A percentile compares a stretch with the other conserved stretches of the same genome.
Conservation (phyloP, 306 rosid genomes). For the Castanea mollissima region DNA sequence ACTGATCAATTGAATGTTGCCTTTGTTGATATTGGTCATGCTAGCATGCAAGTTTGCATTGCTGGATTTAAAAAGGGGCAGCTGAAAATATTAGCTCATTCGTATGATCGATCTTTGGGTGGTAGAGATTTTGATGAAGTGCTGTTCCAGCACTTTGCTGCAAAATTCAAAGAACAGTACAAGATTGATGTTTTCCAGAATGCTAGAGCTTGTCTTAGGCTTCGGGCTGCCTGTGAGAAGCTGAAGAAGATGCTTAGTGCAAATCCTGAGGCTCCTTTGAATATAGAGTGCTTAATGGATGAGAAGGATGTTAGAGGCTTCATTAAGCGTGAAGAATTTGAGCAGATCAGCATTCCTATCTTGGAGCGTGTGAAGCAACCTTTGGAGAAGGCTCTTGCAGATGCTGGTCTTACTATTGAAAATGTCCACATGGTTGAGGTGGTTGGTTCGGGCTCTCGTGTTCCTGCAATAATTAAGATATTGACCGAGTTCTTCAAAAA, state of each 20-base stretch:
- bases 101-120: conserved; percentile 80
- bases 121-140: conserved; percentile 97
- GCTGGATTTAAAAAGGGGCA: conserved; percentile 94
- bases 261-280: conserved; percentile 84
- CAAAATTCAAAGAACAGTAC: conserved; percentile 72
- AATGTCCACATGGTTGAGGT: conserved; percentile 78
- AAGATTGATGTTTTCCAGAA: conserved; percentile 83
- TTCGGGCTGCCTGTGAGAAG: conserved; percentile 88
- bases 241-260: conserved; percentile 95
- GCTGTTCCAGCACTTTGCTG: conserved; percentile 74
- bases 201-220: conserved; percentile 80
- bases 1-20: conserved; percentile 83
- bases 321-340: conserved; percentile 96
- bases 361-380: conserved; percentile 89
- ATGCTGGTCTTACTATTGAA: conserved; percentile 75
- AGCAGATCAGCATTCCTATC: conserved; percentile 69
- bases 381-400: conserved; percentile 81
- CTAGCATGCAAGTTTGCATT: conserved; percentile 95
- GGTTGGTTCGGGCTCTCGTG: conserved; percentile 95
- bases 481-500: conserved; percentile 80
- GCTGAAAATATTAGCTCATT: conserved; percentile 77
- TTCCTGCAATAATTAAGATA: conserved; percentile 79
- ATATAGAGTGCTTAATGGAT: conserved; percentile 94
- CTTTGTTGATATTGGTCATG: conserved; percentile 91
- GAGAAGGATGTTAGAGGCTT: conserved; percentile 83